Conservation (phyloP, 306 rosid species). For the Vicia sativa region DNA sequence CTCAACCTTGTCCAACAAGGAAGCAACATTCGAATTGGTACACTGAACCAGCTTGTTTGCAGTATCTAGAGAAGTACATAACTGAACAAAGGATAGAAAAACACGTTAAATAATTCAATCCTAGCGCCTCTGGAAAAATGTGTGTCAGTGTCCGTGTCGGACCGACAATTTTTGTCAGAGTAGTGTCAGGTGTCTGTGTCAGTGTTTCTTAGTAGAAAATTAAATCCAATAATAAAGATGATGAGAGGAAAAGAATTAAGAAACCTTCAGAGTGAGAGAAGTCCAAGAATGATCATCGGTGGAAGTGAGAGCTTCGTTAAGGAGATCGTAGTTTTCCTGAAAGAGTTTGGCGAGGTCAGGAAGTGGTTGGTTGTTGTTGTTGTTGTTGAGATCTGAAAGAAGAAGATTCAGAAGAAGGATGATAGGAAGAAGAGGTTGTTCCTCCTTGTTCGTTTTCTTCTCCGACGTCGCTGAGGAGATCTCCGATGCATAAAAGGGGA, state of each 20-base stretch:
- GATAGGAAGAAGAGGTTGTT: background rate
- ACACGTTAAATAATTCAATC: background rate
- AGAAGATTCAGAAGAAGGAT: conserved; percentile 16
- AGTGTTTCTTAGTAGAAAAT: too few relatives aligned
- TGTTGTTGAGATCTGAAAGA: conserved; percentile 34
- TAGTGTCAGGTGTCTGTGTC: too few relatives aligned
- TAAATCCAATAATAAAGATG: background rate
- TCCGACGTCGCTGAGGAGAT: conserved; percentile 83
- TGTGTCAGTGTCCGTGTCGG: too few relatives aligned
- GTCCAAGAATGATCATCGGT: conserved; percentile 91
- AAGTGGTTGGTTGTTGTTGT: conserved; percentile 5
- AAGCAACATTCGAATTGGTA: conserved; percentile 61
- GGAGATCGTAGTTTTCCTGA: conserved; percentile 69
- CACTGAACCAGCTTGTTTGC: conserved; percentile 67
- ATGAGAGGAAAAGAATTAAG: background rate
- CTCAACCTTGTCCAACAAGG: conserved; percentile 67
- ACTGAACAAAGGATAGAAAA: conserved; percentile 48
- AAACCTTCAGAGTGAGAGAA: conserved; percentile 74
- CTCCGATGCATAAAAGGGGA: conserved; percentile 85
- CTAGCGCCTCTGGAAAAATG: too few relatives aligned
- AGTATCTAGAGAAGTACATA: conserved; percentile 79
- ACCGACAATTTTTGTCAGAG: too few relatives aligned
- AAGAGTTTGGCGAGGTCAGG: conserved; percentile 71
- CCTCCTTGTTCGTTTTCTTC: conserved; percentile 57
- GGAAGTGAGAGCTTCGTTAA: conserved; percentile 64